Base-by-base conservation (phyloP, 495 filamentous ascomycete species). In the Bacidia gigantensis region DNA sequence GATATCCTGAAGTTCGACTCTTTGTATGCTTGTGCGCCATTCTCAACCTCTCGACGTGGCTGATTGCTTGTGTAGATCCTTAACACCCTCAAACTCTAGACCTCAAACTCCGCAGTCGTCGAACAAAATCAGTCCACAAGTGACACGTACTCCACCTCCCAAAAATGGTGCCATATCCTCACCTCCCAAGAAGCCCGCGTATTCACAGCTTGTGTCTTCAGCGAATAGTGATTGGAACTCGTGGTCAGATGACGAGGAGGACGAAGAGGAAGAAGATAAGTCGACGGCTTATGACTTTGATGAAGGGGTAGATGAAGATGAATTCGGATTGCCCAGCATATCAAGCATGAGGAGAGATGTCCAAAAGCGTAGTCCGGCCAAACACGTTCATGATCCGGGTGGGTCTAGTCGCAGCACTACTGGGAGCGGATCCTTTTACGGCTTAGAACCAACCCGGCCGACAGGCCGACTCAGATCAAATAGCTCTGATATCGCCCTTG, bases 291-390 rank as follows among this genome's bases (percentile, higher is more conserved):
- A 87, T 66, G 77, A 76, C 42, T 88, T 84, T 62, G 85, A 85
- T 58, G 72, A 84, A 49, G 53, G 58, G 22, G 84, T 88, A 55
- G 89, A 93, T 59, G 89, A 90, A 57, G 89, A 96, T 67, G 89
- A 96, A 60, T 96, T 96, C 65, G 89, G 89, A 7, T 74, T 96
- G 25, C 89, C 89, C 11, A 95, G 87, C 60, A 76, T 96, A 58
- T 80, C 87, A 14, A 94, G 82, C 60, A 89, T 89, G 84, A 78
- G 87, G 56, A 72, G 82, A 56, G 84, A 84, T 60, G 75, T 75
- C 40, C 72, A 69, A 55, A 72, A 69, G 54, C 73, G 70, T 46
- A 65, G 72, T 52, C 70, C 68, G 18, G 54, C 67, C 32, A 61
- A 61, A n/a, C 72, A 72, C 58, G 49, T 60, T 11, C 71, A 76